Conservation (phyloP, 306 rosid species). For the Spatholobus suberectus region DNA sequence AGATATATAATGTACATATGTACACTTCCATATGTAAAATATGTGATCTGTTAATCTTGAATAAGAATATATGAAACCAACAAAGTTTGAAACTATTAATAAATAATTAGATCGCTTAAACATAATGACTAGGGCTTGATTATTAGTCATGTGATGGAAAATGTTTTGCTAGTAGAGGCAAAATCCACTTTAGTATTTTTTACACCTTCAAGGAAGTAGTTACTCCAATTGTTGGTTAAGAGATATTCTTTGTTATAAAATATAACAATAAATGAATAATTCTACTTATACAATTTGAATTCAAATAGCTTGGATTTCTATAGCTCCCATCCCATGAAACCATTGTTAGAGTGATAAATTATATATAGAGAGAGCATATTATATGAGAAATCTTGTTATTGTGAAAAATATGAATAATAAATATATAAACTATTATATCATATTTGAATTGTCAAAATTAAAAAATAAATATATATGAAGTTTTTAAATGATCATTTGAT, state of each 20-base stretch:
- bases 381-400: too few species aligned
- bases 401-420: background rate
- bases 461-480: too few species aligned
- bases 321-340: background rate
- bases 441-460: too few species aligned
- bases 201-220: background rate
- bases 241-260: background rate
- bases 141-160: background rate
- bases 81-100: background rate
- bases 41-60: background rate
- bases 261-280: background rate
- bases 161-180: background rate
- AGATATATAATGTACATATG: background rate
- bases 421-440: too few species aligned
- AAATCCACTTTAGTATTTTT: background rate
- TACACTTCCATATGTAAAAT: background rate
- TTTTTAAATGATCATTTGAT: too few species aligned
- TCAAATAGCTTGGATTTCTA: background rate
- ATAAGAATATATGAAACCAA: background rate
- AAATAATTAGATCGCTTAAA: background rate
- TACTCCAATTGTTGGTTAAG: background rate
- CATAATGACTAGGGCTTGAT: background rate
- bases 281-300: background rate
- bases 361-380: too few species aligned
- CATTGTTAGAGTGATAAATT: background rate